Base-by-base conservation (phyloP, 2,329 filamentous ascomycete species). In the Fusarium lateritium region DNA sequence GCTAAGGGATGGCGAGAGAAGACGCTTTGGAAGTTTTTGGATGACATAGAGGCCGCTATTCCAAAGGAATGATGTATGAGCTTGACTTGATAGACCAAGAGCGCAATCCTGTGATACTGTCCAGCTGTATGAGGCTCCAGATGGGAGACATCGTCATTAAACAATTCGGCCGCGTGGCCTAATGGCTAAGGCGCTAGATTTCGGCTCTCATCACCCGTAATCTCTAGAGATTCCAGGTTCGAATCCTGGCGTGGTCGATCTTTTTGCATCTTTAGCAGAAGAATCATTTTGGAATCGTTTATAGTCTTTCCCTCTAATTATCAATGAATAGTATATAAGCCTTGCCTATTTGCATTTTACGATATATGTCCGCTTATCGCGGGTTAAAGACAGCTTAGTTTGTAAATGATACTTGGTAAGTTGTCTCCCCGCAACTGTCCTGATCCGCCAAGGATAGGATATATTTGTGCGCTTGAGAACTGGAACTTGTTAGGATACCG, bases 121-220 rank as follows among this genome's bases (percentile, higher is more conserved):
- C 4, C 4, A 3, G 13, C 1, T 3, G 39, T 58, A 58, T 64
- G 19, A 15, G 1, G 4, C 3, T 14, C 42, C 8, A 0, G 3
- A 64, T 3, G 6, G 34, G 28, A 1, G 24, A 1, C 5, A 34
- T 44, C 24, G 5, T 14, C 31, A 53, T 47, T 2, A 0, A 40
- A 46, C 2, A 28, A 39, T 4, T 17, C 8, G 62, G 62, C 60
- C 56, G 60, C 56, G 60, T 63, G 56, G 60, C 60, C 56, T 62
- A 62, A 62, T 62, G 56, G 60, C 60, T 62, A 62, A 62, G 60
- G 60, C 60, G 60, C 60, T 62, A 62, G 56, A 62, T 62, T 62
- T 62, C 56, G 60, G 60, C 19, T 62, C 33, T 7, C 11, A 34
- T 33, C 9, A 46, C 2, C 7, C 34, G 17, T 21, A 62, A 22